Percentiles rank a stretch among this genome's conserved stretches.
These are phyloP conservation scores for Nemania sp. DNA, from an alignment of 2,329 filamentous ascomycete genomes.

Conservation along the genomic window DNA sequence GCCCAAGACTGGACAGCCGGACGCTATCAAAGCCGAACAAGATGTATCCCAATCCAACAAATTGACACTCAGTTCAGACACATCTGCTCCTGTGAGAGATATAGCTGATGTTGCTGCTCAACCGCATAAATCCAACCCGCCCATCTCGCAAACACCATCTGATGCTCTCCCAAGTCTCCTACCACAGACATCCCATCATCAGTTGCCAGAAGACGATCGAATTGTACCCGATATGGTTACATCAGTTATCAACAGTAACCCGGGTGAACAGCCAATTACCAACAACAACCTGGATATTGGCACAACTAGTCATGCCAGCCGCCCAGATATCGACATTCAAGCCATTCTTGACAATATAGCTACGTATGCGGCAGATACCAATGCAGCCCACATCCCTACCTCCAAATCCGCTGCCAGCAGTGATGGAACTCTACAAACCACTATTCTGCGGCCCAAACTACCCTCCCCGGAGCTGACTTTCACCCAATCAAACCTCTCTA, in stretches of 20 bases:
- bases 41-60: constrained; percentile 50
- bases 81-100: constrained; percentile 26
- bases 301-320: constrained; percentile 17
- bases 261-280: neutral
- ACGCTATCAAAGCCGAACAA: constrained; percentile 40
- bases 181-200: constrained; percentile 34
- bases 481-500: constrained; percentile 42
- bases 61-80: constrained; percentile 28
- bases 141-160: constrained; percentile 27
- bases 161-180: constrained; percentile 32
- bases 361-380: constrained; percentile 33
- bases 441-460: constrained; percentile 54
- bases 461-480: constrained; percentile 48
- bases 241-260: constrained; percentile 7
- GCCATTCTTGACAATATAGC: constrained; percentile 38
- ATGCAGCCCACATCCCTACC: constrained; percentile 39
- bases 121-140: constrained; percentile 27
- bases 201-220: constrained; percentile 30
- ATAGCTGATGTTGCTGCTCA: constrained; percentile 24
- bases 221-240: constrained; percentile 12
- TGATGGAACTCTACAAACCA: constrained; percentile 37
- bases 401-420: constrained; percentile 31
- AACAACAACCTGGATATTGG: neutral
- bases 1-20: constrained; percentile 53
- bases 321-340: constrained; percentile 37